Conservation (phyloP, 2,329 filamentous ascomycete species). For the Rhynchosporium secalis region DNA sequence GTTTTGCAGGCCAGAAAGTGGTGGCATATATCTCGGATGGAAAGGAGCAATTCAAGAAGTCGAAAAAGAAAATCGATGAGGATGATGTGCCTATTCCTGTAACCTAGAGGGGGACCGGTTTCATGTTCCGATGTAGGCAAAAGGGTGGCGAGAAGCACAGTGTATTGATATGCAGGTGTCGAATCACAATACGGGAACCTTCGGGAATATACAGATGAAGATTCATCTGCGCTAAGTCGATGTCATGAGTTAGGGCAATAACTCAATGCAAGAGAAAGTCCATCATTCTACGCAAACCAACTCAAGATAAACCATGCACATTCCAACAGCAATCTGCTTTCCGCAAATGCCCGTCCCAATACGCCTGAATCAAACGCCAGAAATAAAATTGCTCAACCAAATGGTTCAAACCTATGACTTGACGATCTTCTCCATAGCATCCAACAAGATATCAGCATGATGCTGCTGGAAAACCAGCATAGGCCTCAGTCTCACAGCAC, state of each 20-base stretch:
- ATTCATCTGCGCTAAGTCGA: not conserved
- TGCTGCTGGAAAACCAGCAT: constrained; percentile 87
- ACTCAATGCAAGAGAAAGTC: not conserved
- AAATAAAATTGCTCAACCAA: not conserved
- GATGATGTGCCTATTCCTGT: constrained; percentile 20
- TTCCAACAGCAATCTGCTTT: constrained; percentile 8
- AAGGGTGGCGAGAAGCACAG: not conserved
- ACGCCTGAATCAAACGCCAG: not conserved
- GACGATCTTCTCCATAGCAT: constrained; percentile 64
- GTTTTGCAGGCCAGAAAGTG: constrained; percentile 71
- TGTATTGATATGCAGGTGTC: not conserved
- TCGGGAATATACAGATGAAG: not conserved
- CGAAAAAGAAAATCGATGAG: constrained; percentile 51
- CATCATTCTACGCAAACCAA: not conserved
- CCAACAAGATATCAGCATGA: constrained; percentile 84
- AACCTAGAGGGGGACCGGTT: not conserved
- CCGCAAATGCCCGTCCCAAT: constrained; percentile 2
- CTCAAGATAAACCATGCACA: constrained; percentile 6
- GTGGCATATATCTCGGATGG: constrained; percentile 71
- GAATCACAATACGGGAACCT: not conserved
- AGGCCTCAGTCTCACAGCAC: constrained; percentile 70
- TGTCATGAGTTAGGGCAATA: not conserved
- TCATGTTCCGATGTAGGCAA: not conserved
- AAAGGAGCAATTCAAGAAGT: constrained; percentile 71
- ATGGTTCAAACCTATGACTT: constrained; percentile 30